Evolutionary conservation across 805 yeast species (phyloP), one percentile per base, ranked within the genome.

Genomic region (Hanseniaspora taiwanica): DNA sequence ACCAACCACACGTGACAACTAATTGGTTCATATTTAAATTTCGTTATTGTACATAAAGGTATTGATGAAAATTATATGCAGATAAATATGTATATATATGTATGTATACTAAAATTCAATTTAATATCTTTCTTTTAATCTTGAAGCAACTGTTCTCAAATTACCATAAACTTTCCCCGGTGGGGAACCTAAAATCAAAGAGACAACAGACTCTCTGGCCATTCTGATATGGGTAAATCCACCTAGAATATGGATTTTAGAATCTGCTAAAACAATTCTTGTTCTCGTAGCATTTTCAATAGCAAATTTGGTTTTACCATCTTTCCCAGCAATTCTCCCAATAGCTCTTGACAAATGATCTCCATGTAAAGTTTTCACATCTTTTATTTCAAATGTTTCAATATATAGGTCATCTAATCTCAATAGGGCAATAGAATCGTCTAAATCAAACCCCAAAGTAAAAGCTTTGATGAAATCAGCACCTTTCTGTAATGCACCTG

Each of bases 291-390:
- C 96, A 57, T 91, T 91, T 64, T 91, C 99, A 56, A 91, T 91
- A 24, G 98, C 96, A 61, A 89, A 91, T 66, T 89, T 91, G 46
- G 97, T 91, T 64, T 87, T 89, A 56, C 99, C 99, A 58, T 91
- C 99, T 58, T 91, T 93, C 62, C 99, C 99, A 12, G 99, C 98
- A 62, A 91, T 91, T 72, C 99, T 85, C 55, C 98, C 99, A 59
- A 91, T 91, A 6, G 99, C 98, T 72, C 99, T 80, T 39, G 95
- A 81, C 58, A 91, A 69, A 73, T 91, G 98, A 64, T 91, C 98
- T 21, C 97, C 98, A 21, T 76, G 78, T 50, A 91, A 68, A 4
- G 96, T 89, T 64, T 91, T 93, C 43, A 91, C 96, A 62, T 91
- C 99, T 60, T 91, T 91, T 52, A 91, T 72, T 59, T 91, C 99